Conservation (phyloP, 2,329 filamentous ascomycete genomes). For the Akanthomyces uredinophilus region DNA sequence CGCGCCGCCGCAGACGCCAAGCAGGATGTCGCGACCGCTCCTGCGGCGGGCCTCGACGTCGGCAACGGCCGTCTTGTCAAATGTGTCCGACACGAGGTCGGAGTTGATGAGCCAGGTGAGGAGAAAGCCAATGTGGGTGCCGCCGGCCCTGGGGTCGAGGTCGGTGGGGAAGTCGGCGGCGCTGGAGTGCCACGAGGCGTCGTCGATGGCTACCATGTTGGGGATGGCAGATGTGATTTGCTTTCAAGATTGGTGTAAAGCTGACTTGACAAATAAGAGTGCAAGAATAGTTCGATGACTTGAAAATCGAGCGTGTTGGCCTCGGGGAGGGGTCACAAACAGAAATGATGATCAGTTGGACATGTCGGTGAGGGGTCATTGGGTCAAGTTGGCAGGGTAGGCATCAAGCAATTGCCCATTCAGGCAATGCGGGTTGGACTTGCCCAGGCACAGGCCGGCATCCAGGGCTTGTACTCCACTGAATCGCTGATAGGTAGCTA, state of each 20-base stretch:
- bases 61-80: not conserved
- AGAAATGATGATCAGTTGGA: not conserved
- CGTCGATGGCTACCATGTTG: not conserved
- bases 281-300: not conserved
- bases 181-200: not conserved
- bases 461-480: no score
- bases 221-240: no score
- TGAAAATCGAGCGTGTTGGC: not conserved
- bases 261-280: no score
- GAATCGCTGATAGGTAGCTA: no score
- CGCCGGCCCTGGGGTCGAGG: not conserved
- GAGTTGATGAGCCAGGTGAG: not conserved
- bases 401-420: not conserved
- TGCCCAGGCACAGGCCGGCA: not conserved
- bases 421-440: not conserved
- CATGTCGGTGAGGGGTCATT: not conserved
- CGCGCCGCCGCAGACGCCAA: not conserved
- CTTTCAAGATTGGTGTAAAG: no score
- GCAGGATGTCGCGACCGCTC: not conserved
- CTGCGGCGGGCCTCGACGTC: no score
- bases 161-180: not conserved
- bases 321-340: not conserved
- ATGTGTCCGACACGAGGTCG: not conserved
- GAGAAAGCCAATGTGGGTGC: conserved; percentile 5
- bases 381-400: not conserved